Evolutionary conservation across 1,284 basidiomycete species (phyloP).

Genomic region (Rhodotorula mucilaginosa): DNA sequence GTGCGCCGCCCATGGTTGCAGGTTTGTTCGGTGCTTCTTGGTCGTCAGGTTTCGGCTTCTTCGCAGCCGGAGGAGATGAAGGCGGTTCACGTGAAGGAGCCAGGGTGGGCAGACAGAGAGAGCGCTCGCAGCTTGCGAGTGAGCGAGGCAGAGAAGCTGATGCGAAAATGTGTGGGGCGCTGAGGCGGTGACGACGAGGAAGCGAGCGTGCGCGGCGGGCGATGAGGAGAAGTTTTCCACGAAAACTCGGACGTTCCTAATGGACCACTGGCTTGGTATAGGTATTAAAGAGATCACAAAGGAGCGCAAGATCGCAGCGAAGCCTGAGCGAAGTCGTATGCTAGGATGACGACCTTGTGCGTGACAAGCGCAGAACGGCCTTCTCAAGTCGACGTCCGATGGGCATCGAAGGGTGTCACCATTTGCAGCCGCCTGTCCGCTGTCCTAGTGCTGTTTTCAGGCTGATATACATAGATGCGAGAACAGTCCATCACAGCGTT

Average conservation of each 20-base stretch:
- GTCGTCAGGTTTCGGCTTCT: neutral
- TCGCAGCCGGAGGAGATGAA: neutral
- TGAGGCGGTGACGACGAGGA: neutral
- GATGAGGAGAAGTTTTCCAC: no score
- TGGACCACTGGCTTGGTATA: no score
- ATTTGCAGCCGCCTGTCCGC: no score
- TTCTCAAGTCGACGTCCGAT: neutral
- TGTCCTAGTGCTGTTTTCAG: no score
- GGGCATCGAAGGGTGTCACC: neutral
- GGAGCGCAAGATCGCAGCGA: neutral
- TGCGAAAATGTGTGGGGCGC: no score
- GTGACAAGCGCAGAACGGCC: no score
- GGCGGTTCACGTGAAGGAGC: constrained; percentile 1
- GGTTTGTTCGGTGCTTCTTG: neutral
- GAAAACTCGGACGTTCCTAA: no score
- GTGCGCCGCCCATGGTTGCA: constrained; percentile 14
- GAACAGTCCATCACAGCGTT: no score
- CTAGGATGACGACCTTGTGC: neutral
- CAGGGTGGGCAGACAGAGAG: neutral
- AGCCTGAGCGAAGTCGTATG: neutral
- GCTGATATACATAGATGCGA: no score
- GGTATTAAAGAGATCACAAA: no score
- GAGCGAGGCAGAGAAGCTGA: neutral
- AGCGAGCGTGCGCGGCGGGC: no score
- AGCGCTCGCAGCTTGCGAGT: neutral